These are phyloP conservation scores for Inosperma sp. DNA, from an alignment of 768 basidiomycete species.

Conservation along the genomic window DNA sequence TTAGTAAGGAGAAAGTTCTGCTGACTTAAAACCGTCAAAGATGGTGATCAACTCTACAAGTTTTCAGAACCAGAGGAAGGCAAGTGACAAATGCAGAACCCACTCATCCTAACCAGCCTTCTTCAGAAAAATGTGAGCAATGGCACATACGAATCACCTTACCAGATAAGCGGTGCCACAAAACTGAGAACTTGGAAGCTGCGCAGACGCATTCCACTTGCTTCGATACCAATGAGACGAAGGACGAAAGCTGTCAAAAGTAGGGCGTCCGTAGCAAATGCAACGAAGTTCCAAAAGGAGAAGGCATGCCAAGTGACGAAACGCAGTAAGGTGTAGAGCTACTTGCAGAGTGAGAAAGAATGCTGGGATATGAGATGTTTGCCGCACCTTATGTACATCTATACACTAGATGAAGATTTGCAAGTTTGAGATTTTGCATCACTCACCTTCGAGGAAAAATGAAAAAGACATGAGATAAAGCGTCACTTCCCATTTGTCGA, in stretches of 20 bases:
- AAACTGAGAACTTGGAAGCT: constrained; percentile 91
- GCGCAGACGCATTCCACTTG: constrained; percentile 42
- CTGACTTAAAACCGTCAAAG: constrained; percentile 77
- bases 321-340: constrained; percentile 68
- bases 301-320: constrained; percentile 81
- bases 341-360: background rate
- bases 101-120: constrained; percentile 66
- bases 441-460: constrained; percentile 74
- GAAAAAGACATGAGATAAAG: constrained; percentile 77
- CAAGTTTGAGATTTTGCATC: too few species aligned
- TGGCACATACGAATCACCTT: too few species aligned
- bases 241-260: constrained; percentile 70
- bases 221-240: constrained; percentile 55
- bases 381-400: constrained; percentile 54
- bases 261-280: constrained; percentile 67
- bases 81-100: constrained; percentile 24
- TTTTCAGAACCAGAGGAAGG: background rate
- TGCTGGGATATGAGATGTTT: background rate
- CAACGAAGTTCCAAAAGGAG: constrained; percentile 71
- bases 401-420: too few species aligned
- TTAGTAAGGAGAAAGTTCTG: background rate
- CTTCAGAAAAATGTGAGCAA: too few species aligned
- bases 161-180: constrained; percentile 87
- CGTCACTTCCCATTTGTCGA: constrained; percentile 77
- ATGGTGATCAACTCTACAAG: constrained; percentile 67